Evolutionary conservation across 108 stramenopile species (phyloP).

Genomic region (Aurantiochytrium sp.): DNA sequence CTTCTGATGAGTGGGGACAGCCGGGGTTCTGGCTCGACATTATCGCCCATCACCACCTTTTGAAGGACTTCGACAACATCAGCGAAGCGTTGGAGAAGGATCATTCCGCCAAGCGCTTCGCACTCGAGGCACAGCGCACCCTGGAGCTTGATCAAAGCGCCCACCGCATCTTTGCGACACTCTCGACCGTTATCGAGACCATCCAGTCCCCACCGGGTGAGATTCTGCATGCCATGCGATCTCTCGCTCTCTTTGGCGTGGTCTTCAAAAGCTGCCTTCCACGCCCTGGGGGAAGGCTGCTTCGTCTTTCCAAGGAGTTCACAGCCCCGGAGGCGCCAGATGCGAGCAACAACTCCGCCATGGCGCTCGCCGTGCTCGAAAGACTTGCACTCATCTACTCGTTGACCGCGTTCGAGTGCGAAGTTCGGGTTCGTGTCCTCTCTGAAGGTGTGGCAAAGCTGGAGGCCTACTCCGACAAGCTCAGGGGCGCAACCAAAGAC

Average conservation of each 20-base stretch:
- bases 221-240: neutral
- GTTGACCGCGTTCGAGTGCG: neutral
- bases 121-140: neutral
- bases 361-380: neutral
- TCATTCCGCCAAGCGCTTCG: neutral
- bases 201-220: neutral
- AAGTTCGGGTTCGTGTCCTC: no score
- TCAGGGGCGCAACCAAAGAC: no score
- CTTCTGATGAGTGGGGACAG: neutral
- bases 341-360: neutral
- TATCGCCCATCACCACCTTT: neutral
- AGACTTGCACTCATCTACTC: neutral
- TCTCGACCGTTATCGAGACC: neutral
- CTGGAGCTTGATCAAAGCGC: neutral
- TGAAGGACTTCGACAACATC: neutral
- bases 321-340: neutral
- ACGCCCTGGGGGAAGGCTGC: neutral
- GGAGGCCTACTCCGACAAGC: no score
- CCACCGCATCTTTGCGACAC: neutral
- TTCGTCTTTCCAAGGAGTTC: neutral
- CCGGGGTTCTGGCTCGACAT: neutral
- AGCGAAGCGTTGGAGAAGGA: neutral
- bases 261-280: neutral
- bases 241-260: neutral
- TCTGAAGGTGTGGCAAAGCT: no score